These are phyloP conservation scores for Guadua angustifolia DNA, from an alignment of 176 grass and related monocot genomes.

Conservation along the genomic window DNA sequence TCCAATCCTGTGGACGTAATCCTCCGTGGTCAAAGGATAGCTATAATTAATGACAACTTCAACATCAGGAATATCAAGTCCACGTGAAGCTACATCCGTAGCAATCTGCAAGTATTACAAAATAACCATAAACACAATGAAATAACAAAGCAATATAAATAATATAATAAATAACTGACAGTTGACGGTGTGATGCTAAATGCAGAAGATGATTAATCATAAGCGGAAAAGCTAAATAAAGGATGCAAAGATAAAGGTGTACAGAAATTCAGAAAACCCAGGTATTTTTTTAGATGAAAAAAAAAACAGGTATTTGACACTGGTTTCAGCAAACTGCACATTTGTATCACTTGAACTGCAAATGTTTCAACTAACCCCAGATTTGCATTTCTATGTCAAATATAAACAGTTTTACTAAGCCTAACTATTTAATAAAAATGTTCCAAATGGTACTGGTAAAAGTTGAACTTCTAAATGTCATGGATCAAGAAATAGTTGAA, in stretches of 20 bases:
- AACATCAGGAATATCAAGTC: conserved; percentile 98
- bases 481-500: not conserved
- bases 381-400: too few relatives aligned
- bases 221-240: conserved; percentile 34
- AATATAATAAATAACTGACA: conserved; percentile 30
- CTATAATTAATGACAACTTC: conserved; percentile 99
- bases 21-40: conserved; percentile 95
- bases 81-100: conserved; percentile 93
- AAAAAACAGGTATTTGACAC: not conserved
- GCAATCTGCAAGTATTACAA: conserved; percentile 71
- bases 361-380: not conserved
- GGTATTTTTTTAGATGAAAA: too few relatives aligned
- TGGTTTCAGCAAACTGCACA: not conserved
- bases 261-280: not conserved
- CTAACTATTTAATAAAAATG: not conserved
- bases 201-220: not conserved
- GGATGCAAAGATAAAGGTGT: not conserved
- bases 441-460: not conserved
- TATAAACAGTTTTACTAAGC: not conserved
- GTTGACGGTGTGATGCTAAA: not conserved
- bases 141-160: conserved; percentile 13
- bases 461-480: not conserved
- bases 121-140: conserved; percentile 25
- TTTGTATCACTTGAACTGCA: not conserved
- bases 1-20: conserved; percentile 96